Percentiles rank a stretch among this genome's conserved stretches.
These are phyloP conservation scores for Tetradesmus obliquus DNA, from an alignment of 139 green algal species.

Conservation along the genomic window DNA sequence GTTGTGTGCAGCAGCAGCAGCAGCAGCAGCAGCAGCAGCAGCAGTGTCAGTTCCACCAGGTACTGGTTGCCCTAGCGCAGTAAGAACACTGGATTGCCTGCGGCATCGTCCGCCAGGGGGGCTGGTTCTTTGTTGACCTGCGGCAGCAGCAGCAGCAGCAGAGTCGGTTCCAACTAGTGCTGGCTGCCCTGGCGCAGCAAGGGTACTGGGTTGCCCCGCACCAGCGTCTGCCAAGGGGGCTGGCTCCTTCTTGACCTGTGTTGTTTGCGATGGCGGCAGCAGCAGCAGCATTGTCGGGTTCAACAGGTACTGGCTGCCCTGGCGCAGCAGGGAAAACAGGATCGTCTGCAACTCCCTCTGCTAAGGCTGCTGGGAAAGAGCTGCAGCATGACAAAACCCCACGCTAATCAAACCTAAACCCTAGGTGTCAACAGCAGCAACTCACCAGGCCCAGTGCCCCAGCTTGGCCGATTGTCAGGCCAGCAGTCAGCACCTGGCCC, in stretches of 20 bases:
- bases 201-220: not conserved
- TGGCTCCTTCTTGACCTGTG: not conserved
- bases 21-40: not conserved
- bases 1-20: not conserved
- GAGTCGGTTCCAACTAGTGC: no score
- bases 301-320: constrained; percentile 3
- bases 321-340: not conserved
- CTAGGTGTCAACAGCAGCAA: not conserved
- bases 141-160: not conserved
- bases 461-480: not conserved
- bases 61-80: not conserved
- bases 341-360: not conserved
- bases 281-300: not conserved
- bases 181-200: not conserved
- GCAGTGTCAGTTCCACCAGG: not conserved
- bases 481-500: not conserved
- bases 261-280: not conserved
- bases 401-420: not conserved
- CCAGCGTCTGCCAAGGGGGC: constrained; percentile 2
- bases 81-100: not conserved
- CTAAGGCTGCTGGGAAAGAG: not conserved
- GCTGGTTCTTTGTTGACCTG: constrained; percentile 5
- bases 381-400: no score
- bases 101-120: not conserved
- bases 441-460: constrained; percentile 10